Evolutionary conservation across 108 stramenopile species (phyloP), one percentile per base, ranked within the genome.

Genomic region (Fragilaria radians): DNA sequence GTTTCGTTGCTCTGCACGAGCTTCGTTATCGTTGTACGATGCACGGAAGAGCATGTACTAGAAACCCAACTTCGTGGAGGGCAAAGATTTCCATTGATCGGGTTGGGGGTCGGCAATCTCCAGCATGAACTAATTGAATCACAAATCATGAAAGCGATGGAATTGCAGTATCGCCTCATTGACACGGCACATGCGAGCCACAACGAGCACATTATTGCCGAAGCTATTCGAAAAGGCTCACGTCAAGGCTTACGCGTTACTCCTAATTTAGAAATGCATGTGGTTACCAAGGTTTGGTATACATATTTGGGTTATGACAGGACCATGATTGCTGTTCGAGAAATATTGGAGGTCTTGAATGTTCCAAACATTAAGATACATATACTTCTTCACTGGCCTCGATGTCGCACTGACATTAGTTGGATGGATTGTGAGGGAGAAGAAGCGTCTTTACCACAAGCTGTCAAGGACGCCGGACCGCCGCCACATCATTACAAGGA

Each of bases 241-340:
- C 69, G 61, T 27, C 49, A 52, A 28, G 51, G 32, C 32, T 36
- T 54, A 29, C 66, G 53, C 48, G 0, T 24, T 25, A 27, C 48
- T 48, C 17, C 51, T 19, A 48, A 63, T 36, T 28, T 57, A 11
- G 72, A 68, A 48, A 59, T 93, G 17, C 91, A 93, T 54, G 76
- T 93, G 2, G 75, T 89, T 14, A 89, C 91, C n/a, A 93, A 93
- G 59, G 84, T 93, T 0, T 94, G 93, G 93, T 94, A 91, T 54
- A 90, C 93, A n/a, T 76, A 94, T 65, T 50, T 94, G 7, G 89
- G 89, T 17, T 90, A 94, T 61, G 85, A 86, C 21, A 62, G 93
- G 54, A 94, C 93, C 2, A 82, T 76, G 17, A 47, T 85, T 19
- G 65, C 85, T 1, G 79, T 85, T 5, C 45, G 66, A 36, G 74